Base-by-base conservation (phyloP, 139 green algal genomes). In the Coelastrella sp. region DNA sequence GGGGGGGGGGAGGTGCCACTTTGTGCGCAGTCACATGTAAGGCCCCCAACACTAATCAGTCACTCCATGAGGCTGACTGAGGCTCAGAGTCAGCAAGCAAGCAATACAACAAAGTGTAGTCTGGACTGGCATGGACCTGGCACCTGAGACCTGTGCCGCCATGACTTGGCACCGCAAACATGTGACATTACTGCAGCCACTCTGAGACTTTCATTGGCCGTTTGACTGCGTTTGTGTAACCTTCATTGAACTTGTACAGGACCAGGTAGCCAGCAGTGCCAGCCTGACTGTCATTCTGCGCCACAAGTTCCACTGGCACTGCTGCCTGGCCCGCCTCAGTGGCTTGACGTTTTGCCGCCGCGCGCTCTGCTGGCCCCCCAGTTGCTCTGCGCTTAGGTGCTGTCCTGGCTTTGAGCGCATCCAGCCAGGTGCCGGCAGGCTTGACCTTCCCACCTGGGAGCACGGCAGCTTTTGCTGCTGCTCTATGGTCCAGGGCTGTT, bases 161-260 rank as follows among this genome's bases (percentile, higher is more conserved):
- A 35, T 49, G 35, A 49, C 35, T 76, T 76, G 12, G 20, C 68
- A 49, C 35, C 35, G 35, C 35, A 49, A 5, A 49, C 35, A 49
- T 57, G 24, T 63, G n/a, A 25, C 63, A 7, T 83, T 20, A 87
- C 12, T 75, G 56, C 70, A 99, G 89, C 87, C 99, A 84, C 35
- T 99, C 96, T 0, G 56, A 65, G 92, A 98, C 95, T 5, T 94
- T 89, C 68, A 99, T 76, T 4, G 95, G 94, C n/a, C 95, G 91
- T 92, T 97, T 97, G 14, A 99, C 96, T 6, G 96, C 97, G 90
- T 98, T 99, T 8, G 97, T 99, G 92, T 97, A 97, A 8, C 97
- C 97, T 92, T 99, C 97, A 86, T 99, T 95, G 92, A 97, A 99
- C 24, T 95, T 96, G 91, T 97, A 99, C 58, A 97, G 70, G 83